Percentiles rank a stretch among this genome's conserved stretches.
Evolutionary conservation across 345 rosid species (phyloP).

Genomic region (Sisymbrium altissimum): DNA sequence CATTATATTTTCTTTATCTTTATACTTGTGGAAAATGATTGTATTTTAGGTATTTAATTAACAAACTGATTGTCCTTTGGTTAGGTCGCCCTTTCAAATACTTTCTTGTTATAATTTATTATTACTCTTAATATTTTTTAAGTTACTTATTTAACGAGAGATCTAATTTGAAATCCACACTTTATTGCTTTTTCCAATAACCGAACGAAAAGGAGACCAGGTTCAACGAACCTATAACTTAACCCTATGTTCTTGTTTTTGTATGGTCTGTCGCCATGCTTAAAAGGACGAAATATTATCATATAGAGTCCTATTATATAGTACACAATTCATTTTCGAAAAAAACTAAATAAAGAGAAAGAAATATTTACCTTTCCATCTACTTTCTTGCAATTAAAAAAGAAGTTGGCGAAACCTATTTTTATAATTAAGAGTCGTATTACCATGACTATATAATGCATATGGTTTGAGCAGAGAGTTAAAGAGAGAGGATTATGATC

Average conservation of each 20-base stretch:
- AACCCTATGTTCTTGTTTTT: not conserved
- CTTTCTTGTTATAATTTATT: not conserved
- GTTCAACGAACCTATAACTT: slow-evolving; percentile 19
- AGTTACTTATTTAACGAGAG: not conserved
- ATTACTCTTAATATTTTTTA: not conserved
- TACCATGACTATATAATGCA: not conserved
- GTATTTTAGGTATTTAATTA: not conserved
- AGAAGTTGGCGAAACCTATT: slow-evolving; percentile 8
- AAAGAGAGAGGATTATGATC: not conserved
- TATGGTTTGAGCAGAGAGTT: not conserved
- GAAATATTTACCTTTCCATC: slow-evolving; percentile 19
- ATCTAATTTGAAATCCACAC: slow-evolving; percentile 1
- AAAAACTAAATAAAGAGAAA: not conserved
- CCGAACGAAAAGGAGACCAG: slow-evolving; percentile 17
- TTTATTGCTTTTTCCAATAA: not conserved
- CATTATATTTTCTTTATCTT: slow-evolving; percentile 6
- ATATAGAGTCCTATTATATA: not conserved
- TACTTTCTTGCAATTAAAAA: slow-evolving; percentile 18
- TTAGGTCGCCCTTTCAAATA: slow-evolving; percentile 10
- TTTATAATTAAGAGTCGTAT: not conserved
- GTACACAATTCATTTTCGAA: not conserved
- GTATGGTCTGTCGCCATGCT: slow-evolving; percentile 4
- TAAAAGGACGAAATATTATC: not conserved
- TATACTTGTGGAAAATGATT: slow-evolving; percentile 12
- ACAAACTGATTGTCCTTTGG: not conserved